Conservation (phyloP, 2,329 filamentous ascomycete genomes). For the Diatrype stigma region DNA sequence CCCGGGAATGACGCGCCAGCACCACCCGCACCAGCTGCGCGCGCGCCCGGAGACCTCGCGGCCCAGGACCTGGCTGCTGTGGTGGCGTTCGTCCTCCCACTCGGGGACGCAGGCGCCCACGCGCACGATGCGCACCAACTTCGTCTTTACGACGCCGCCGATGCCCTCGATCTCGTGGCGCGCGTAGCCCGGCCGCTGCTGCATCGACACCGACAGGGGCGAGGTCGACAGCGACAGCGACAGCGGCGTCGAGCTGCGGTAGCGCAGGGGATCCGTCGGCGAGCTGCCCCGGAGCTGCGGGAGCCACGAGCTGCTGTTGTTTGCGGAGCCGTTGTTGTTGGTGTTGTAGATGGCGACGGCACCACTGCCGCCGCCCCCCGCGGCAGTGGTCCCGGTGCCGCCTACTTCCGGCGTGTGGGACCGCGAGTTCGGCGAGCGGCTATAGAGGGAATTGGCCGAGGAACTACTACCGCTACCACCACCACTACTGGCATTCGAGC, state of each 20-base stretch:
- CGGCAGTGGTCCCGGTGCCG: neutral
- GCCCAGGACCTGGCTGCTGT: constrained; percentile 58
- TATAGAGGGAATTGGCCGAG: constrained; percentile 1
- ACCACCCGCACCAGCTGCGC: constrained; percentile 92
- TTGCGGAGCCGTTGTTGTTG: constrained; percentile 14
- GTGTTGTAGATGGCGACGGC: constrained; percentile 12
- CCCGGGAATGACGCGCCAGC: constrained; percentile 68
- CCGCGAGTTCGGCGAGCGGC: constrained; percentile 5
- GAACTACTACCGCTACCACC: too few species aligned
- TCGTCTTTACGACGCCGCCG: constrained; percentile 82
- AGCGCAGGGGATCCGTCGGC: constrained; percentile 5
- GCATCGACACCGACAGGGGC: too few species aligned
- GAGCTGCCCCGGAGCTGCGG: constrained; percentile 6
- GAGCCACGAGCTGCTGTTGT: constrained; percentile 12
- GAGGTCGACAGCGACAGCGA: constrained; percentile 12
- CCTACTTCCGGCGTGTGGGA: neutral
- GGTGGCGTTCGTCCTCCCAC: constrained; percentile 70
- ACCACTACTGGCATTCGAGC: constrained; percentile 7
- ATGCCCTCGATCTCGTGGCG: constrained; percentile 90
- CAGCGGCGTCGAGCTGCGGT: constrained; percentile 38
- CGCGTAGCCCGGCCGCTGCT: constrained; percentile 68
- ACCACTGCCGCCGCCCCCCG: constrained; percentile 1
- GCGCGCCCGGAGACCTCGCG: constrained; percentile 65
- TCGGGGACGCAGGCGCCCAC: constrained; percentile 84
- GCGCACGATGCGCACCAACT: constrained; percentile 74